A percentile compares a stretch with the other conserved stretches of the same genome.
Conservation (phyloP, 2,329 filamentous ascomycete genomes). For the Pseudomassariella vexata region DNA sequence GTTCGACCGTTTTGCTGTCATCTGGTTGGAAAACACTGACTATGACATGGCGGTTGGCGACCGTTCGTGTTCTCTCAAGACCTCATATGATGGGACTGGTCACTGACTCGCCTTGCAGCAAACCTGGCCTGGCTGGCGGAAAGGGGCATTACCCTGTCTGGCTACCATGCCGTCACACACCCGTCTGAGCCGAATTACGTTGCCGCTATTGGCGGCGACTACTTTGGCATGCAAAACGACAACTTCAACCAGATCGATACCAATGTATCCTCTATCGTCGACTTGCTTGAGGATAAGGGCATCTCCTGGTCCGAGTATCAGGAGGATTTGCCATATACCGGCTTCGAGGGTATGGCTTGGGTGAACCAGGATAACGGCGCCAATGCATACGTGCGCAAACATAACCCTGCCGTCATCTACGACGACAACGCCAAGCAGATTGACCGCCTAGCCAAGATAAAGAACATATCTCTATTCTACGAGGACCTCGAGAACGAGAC, state of each 20-base stretch:
- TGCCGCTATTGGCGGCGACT: constrained; percentile 62
- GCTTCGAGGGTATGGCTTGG: constrained; percentile 60
- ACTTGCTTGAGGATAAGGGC: constrained; percentile 59
- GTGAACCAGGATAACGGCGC: constrained; percentile 59
- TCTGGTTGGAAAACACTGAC: constrained; percentile 76
- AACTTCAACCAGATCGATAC: constrained; percentile 49
- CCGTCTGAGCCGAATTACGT: constrained; percentile 74
- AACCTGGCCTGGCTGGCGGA: constrained; percentile 52
- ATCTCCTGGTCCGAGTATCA: constrained; percentile 70
- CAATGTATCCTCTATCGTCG: constrained; percentile 63
- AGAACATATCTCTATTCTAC: constrained; percentile 67
- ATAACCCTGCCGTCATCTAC: constrained; percentile 64
- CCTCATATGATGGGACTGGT: too few species aligned
- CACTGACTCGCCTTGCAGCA: constrained; percentile 22
- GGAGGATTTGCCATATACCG: constrained; percentile 71
- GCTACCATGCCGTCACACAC: constrained; percentile 60
- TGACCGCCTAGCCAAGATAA: constrained; percentile 61
- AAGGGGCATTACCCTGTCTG: constrained; percentile 56
- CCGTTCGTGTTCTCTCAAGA: constrained; percentile 38
- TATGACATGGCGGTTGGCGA: constrained; percentile 60
- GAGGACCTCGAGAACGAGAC: constrained; percentile 56
- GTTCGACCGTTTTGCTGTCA: constrained; percentile 66
- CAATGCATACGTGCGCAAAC: constrained; percentile 79
- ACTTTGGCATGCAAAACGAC: constrained; percentile 69
- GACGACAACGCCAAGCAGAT: constrained; percentile 55